A percentile compares a stretch with the other conserved stretches of the same genome.
Conservation (phyloP, 495 filamentous ascomycete species). For the Geopyxis carbonaria region DNA sequence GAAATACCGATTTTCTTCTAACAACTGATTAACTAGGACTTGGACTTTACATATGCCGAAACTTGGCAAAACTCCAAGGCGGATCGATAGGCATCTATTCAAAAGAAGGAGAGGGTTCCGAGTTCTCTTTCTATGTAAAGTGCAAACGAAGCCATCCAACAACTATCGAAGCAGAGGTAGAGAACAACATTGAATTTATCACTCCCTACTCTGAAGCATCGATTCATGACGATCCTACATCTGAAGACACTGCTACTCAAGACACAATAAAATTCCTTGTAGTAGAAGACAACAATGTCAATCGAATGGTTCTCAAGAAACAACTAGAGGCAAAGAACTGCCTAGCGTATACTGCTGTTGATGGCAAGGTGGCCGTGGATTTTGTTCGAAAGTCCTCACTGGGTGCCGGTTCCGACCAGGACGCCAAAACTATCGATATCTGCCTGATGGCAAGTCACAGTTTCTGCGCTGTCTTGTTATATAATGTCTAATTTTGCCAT, state of each 20-base stretch:
- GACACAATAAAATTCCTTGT: too few species aligned
- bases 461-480: conserved; percentile 46
- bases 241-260: background rate
- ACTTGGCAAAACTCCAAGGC: conserved; percentile 63
- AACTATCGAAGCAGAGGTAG: background rate
- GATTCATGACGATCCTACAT: background rate
- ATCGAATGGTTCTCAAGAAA: conserved; percentile 48
- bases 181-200: too few species aligned
- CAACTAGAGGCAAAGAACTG: conserved; percentile 48
- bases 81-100: conserved; percentile 70
- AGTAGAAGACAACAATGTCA: conserved; percentile 71
- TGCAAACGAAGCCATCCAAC: background rate
- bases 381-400: conserved; percentile 27
- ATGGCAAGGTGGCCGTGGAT: conserved; percentile 60
- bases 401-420: conserved; percentile 15
- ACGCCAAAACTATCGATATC: conserved; percentile 13
- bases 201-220: background rate
- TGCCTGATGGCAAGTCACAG: conserved; percentile 16
- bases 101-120: conserved; percentile 53
- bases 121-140: conserved; percentile 58
- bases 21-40: too few species aligned
- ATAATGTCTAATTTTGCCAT: conserved; percentile 18
- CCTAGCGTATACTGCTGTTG: conserved; percentile 48
- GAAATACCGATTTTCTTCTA: too few species aligned
- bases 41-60: conserved; percentile 64